Evolutionary conservation across 148 eudicot species (phyloP), one percentile per base, ranked within the genome.

Genomic region (Amaranthus hypochondriacus): DNA sequence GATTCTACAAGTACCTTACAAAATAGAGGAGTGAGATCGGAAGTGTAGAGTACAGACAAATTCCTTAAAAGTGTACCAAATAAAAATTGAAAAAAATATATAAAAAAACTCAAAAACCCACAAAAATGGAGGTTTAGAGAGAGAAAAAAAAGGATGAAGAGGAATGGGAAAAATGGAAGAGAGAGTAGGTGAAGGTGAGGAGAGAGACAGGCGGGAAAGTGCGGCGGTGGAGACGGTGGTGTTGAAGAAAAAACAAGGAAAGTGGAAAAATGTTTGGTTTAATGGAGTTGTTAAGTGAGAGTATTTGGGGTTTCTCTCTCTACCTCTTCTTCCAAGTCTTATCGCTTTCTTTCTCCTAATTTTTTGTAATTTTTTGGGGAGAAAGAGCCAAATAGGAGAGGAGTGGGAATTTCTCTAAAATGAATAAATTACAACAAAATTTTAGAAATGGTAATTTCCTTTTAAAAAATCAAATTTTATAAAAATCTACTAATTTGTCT

Each of bases 1-100:
- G 72, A 67, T 54, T 51, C 59, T 46, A 14, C 39, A 78, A 48
- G 73, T 73, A 73, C 68, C 81, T 78, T 60, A 49, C 11, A 60
- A 73, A 61, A 73, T 73, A 28, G 47, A 68, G 53, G 48, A 73
- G 58, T 46, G 68, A 68, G 69, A 62, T 73, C 76, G 48, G 60
- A 73, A 4, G 46, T 67, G 56, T 47, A 39, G 39, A 28, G 39
- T 28, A 28, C 39, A 28, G 39, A 28, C 39, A 28, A 28, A 4
- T 14, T n/a, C 28, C 48, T 9, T 18, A 76, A 76, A 66, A 67
- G 52, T 68, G 59, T 28, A 18, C 9, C 48, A 73, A 65, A 6
- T 28, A 28, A 28, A 28, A 28, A 28, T 28, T 28, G 39, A 28
- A 28, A 28, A 28, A 28, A 28, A 28, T 28, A 28, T 28, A 28